Evolutionary conservation across 2,329 filamentous ascomycete species (phyloP), one percentile per base, ranked within the genome.

Genomic region (Monosporascus sp.): DNA sequence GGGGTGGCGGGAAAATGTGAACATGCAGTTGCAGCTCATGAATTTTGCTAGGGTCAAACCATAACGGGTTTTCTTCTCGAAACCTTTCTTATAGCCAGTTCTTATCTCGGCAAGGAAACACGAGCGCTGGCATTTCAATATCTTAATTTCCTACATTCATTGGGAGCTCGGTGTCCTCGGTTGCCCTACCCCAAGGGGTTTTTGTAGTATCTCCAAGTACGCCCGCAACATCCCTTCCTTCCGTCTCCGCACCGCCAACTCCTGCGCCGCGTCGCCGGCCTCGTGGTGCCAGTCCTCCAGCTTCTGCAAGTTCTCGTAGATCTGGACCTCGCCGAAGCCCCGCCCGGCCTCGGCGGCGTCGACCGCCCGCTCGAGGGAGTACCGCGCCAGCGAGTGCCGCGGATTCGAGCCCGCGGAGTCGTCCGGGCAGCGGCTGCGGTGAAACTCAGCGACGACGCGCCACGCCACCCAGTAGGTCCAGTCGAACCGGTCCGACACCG

Each of bases 221-320:
- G 57, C 52, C 24, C 37, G 38, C 43, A 60, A 35, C n/a, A 49
- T 51, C 45, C 50, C 54, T 41, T 59, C 57, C 46, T 52, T 53
- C 14, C 57, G 53, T 18, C 37, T 54, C 17, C 54, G 50, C 18
- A 58, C 48, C 11, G 50, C 53, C 3, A 48, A 8, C 45, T 55
- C 55, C 47, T 58, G 55, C 2, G 44, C 47, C 1, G 44, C 46
- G 20, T 60, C 57, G 4, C 58, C 57, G 7, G 58, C 57, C 22
- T 60, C 58, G 25, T 52, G 57, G 18, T 60, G 54, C 58, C 57
- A 60, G 3, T 31, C 14, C 48, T 60, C 57, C n/a, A 60, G 51
- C 17, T 53, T 52, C 46, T 57, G 49, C 57, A 60, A 54, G 22
- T 59, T 58, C 24, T 56, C 54, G 17, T 58, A 60, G 25, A 60